Percentiles rank a stretch among this genome's conserved stretches.
phyloP scores from a whole-genome alignment of 2,329 filamentous ascomycete species.

The Pyrenophora tritici-repentis region DNA sequence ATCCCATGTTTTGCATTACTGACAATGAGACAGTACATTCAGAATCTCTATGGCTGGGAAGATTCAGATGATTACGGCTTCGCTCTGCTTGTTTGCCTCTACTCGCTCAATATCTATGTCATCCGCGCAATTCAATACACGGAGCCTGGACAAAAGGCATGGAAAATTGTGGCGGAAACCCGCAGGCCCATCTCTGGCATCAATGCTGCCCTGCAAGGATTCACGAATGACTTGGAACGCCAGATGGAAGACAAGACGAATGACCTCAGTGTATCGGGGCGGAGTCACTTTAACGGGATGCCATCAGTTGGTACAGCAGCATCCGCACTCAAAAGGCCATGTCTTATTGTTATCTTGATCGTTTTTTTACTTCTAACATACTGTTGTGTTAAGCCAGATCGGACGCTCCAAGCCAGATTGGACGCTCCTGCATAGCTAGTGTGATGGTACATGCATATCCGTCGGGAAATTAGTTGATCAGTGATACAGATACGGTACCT shows the following conservation, averaged over 20 bases:
- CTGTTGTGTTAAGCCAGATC: too few relatives aligned
- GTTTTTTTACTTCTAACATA: too few relatives aligned
- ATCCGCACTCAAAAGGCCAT: too few relatives aligned
- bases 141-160: not conserved
- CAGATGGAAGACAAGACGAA: conserved; percentile 8
- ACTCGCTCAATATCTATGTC: not conserved
- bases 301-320: too few relatives aligned
- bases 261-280: too few relatives aligned
- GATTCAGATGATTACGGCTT: conserved; percentile 6
- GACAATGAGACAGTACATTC: not conserved
- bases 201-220: conserved; percentile 4
- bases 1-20: not conserved
- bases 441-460: not conserved
- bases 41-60: not conserved
- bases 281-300: too few relatives aligned
- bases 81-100: conserved; percentile 5
- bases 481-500: too few relatives aligned
- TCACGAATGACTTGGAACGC: conserved; percentile 6
- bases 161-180: conserved; percentile 5
- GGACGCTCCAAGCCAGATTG: too few relatives aligned
- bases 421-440: not conserved
- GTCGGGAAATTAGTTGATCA: not conserved
- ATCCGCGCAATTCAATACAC: conserved; percentile 1
- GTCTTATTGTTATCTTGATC: too few relatives aligned
- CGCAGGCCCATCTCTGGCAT: not conserved